Evolutionary conservation across 2,329 filamentous ascomycete species (phyloP).

Genomic region (Drechslera avenae): DNA sequence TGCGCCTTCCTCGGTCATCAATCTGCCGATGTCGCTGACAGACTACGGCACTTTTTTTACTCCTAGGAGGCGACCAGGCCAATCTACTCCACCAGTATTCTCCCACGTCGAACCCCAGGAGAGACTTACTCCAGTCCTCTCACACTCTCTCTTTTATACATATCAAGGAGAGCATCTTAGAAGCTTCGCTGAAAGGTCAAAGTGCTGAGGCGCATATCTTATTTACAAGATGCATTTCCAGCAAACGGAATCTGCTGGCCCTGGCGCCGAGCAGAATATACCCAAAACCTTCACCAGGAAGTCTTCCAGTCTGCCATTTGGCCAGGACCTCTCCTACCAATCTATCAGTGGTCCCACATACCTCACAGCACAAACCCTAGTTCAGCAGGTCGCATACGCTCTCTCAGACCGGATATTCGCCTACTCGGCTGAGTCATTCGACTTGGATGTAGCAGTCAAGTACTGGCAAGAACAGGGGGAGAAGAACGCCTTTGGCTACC

Average conservation of each 20-base stretch:
- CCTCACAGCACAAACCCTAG: slow-evolving; percentile 86
- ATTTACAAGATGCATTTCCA: slow-evolving; percentile 46
- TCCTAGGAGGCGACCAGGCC: slow-evolving; percentile 17
- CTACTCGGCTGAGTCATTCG: slow-evolving; percentile 92
- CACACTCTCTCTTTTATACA: slow-evolving; percentile 12
- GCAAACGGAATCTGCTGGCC: slow-evolving; percentile 45
- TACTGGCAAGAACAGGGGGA: slow-evolving; percentile 73
- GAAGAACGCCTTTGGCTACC: slow-evolving; percentile 80
- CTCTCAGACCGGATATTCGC: slow-evolving; percentile 97
- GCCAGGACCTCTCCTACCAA: slow-evolving; percentile 57
- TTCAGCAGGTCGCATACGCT: slow-evolving; percentile 94
- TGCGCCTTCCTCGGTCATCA: slow-evolving; percentile 33
- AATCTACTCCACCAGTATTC: slow-evolving; percentile 10
- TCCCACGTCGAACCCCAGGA: slow-evolving; percentile 22
- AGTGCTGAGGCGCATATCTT: slow-evolving; percentile 16
- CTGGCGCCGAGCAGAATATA: slow-evolving; percentile 37
- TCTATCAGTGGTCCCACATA: slow-evolving; percentile 86
- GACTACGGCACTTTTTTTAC: slow-evolving; percentile 24
- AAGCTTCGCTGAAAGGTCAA: slow-evolving; percentile 5
- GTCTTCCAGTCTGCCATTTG: slow-evolving; percentile 59
- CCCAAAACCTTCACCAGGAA: slow-evolving; percentile 48
- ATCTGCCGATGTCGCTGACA: slow-evolving; percentile 38
- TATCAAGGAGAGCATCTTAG: slow-evolving; percentile 14
- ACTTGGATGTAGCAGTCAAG: slow-evolving; percentile 82
- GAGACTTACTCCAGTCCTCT: slow-evolving; percentile 12